A percentile compares a stretch with the other conserved stretches of the same genome.
phyloP scores from a whole-genome alignment of 1,284 basidiomycete genomes.

The Sporisorium reilianum region DNA sequence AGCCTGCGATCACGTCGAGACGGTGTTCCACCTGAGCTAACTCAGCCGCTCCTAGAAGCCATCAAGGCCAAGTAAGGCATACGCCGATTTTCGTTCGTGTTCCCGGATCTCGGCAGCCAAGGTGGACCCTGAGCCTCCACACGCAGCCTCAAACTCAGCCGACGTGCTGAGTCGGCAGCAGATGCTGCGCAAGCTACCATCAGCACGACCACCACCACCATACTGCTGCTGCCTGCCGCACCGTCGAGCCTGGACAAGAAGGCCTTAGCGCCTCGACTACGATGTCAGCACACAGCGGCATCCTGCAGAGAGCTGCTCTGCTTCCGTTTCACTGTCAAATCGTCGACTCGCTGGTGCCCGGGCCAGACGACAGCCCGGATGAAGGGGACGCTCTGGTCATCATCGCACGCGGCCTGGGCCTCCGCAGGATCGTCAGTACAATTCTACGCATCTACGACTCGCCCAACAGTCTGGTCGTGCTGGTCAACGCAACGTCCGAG shows the following conservation, averaged over 20 bases:
- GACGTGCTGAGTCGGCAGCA: not conserved
- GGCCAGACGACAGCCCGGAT: slow-evolving; percentile 54
- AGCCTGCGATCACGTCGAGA: too few relatives aligned
- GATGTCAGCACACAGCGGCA: slow-evolving; percentile 27
- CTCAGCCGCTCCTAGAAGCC: not conserved
- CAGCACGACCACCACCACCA: slow-evolving; percentile 6
- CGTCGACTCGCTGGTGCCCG: slow-evolving; percentile 59
- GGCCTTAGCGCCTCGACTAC: slow-evolving; percentile 8
- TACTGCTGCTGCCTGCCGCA: not conserved
- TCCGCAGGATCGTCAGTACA: slow-evolving; percentile 62
- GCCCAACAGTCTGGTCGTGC: slow-evolving; percentile 83
- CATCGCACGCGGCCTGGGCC: slow-evolving; percentile 62
- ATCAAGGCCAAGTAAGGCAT: not conserved
- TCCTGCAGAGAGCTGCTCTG: slow-evolving; percentile 42
- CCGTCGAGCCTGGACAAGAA: not conserved
- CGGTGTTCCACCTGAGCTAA: too few relatives aligned
- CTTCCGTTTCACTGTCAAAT: slow-evolving; percentile 65
- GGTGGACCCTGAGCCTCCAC: not conserved
- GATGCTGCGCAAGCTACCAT: not conserved
- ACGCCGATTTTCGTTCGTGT: too few relatives aligned
- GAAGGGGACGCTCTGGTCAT: slow-evolving; percentile 72
- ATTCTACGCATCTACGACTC: slow-evolving; percentile 83
- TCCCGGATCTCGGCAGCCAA: not conserved
- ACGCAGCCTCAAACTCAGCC: not conserved
- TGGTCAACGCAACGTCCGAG: slow-evolving; percentile 84